Evolutionary conservation across 2,329 filamentous ascomycete species (phyloP).

Genomic region (Paracoccidioides lutzii): DNA sequence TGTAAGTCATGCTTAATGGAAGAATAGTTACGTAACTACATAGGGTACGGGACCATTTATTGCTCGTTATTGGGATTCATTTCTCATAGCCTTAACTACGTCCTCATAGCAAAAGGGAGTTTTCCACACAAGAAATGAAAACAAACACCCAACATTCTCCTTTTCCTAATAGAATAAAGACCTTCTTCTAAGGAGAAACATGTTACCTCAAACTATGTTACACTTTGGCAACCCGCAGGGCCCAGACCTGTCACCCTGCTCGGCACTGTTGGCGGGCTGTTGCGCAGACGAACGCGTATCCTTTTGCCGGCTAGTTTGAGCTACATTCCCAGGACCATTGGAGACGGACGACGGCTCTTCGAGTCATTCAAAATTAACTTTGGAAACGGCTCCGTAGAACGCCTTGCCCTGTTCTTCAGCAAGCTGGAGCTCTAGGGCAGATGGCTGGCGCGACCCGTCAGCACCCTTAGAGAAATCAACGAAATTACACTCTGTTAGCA

Average conservation of each 20-base stretch:
- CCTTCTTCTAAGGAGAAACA: not conserved
- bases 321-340: slow-evolving; percentile 18
- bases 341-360: slow-evolving; percentile 41
- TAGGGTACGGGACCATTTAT: too few species aligned
- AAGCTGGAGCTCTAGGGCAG: slow-evolving; percentile 59
- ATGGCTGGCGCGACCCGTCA: slow-evolving; percentile 77
- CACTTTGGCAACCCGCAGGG: slow-evolving; percentile 67
- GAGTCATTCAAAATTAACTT: slow-evolving; percentile 65
- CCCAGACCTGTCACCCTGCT: slow-evolving; percentile 42
- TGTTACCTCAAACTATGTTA: slow-evolving; percentile 43
- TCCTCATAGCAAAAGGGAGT: not conserved
- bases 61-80: not conserved
- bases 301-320: slow-evolving; percentile 13
- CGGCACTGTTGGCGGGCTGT: slow-evolving; percentile 32
- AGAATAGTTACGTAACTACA: not conserved
- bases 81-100: slow-evolving; percentile 1
- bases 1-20: not conserved
- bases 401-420: slow-evolving; percentile 70
- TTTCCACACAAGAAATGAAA: not conserved
- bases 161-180: not conserved
- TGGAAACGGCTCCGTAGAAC: slow-evolving; percentile 67
- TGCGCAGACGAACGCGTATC: slow-evolving; percentile 15
- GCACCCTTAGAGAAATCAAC: slow-evolving; percentile 30
- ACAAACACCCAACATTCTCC: not conserved
- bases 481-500: too few species aligned